phyloP scores from a whole-genome alignment of 2,329 filamentous ascomycete genomes.

The Apiospora pterosperma region DNA sequence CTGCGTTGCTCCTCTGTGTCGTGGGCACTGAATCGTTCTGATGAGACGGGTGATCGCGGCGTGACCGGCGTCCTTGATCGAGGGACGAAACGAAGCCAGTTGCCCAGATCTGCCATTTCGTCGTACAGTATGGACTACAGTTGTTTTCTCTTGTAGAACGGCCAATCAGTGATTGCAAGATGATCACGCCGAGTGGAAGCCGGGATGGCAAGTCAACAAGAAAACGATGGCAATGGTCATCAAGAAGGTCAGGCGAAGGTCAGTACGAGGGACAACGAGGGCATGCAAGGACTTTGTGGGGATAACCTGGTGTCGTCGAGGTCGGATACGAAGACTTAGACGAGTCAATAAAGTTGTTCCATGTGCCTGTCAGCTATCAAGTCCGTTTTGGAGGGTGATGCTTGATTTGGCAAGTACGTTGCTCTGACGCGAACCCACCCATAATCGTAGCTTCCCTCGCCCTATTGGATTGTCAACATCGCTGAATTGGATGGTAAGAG shows the following conservation, averaged over 20 bases:
- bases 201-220: background rate
- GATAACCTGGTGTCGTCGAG: background rate
- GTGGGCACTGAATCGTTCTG: slow-evolving; percentile 6
- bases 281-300: too few species aligned
- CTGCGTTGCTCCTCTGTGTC: slow-evolving; percentile 12
- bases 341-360: background rate
- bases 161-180: background rate
- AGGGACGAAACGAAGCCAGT: background rate
- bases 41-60: slow-evolving; percentile 12
- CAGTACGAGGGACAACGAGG: too few species aligned
- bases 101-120: background rate
- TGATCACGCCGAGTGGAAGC: background rate
- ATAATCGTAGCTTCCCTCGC: too few species aligned
- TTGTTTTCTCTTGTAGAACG: background rate
- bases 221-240: background rate
- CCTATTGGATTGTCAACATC: too few species aligned
- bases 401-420: background rate
- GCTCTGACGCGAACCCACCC: too few species aligned
- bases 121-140: background rate
- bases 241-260: background rate
- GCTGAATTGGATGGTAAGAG: too few species aligned
- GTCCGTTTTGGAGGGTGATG: background rate
- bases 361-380: background rate
- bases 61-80: slow-evolving; percentile 18
- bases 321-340: background rate